Conservation (phyloP, 371 early-diverging fungal species). For the Mortierella sp. region DNA sequence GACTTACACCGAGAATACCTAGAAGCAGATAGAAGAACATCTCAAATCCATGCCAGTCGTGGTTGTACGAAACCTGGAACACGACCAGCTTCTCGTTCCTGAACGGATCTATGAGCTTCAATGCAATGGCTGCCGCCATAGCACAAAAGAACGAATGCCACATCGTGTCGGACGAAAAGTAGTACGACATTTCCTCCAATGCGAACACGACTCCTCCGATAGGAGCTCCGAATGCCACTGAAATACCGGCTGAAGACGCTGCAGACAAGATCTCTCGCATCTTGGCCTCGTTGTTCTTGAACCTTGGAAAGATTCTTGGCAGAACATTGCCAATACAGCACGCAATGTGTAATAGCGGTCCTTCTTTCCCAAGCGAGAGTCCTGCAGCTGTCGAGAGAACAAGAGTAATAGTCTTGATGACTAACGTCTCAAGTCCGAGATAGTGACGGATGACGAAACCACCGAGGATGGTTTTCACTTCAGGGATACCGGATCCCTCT, state of each 20-base stretch:
- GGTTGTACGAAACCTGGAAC: conserved; percentile 82
- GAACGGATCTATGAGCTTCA: conserved; percentile 83
- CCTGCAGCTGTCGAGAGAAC: conserved; percentile 76
- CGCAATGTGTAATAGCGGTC: conserved; percentile 83
- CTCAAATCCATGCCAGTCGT: conserved; percentile 84
- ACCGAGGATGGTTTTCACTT: conserved; percentile 86
- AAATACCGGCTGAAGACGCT: conserved; percentile 84
- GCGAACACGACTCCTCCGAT: conserved; percentile 90
- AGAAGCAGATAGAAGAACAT: conserved; percentile 86
- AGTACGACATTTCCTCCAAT: conserved; percentile 87
- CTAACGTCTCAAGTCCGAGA: conserved; percentile 76
- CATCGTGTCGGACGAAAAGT: conserved; percentile 88
- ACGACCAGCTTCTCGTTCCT: conserved; percentile 83
- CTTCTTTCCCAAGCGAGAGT: conserved; percentile 83
- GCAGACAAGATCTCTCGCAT: conserved; percentile 86
- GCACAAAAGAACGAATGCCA: conserved; percentile 86
- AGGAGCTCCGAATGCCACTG: conserved; percentile 88
- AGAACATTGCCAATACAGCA: conserved; percentile 84
- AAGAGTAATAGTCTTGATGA: conserved; percentile 76
- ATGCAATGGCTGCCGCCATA: conserved; percentile 78
- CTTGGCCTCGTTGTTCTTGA: conserved; percentile 74
- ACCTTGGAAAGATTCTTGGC: conserved; percentile 79
- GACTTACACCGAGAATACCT: conserved; percentile 88
- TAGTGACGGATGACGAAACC: conserved; percentile 87
- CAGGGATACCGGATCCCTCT: conserved; percentile 84